Percentiles rank a stretch among this genome's conserved stretches.
phyloP scores from a whole-genome alignment of 805 yeast genomes.

The Myxozyma mucilagina region DNA sequence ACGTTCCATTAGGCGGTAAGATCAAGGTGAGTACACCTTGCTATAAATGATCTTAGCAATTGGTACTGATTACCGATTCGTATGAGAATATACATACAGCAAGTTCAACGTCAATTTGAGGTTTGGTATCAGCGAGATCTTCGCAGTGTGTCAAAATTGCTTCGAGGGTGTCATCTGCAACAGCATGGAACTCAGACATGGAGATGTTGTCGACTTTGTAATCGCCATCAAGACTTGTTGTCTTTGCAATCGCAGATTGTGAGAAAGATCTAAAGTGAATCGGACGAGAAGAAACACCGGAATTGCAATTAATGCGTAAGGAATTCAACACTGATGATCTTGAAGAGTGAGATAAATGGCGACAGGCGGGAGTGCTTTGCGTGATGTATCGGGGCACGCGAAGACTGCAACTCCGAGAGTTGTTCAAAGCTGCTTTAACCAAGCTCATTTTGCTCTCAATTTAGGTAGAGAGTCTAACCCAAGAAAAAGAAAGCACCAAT shows the following conservation, averaged over 20 bases:
- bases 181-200: slow-evolving; percentile 56
- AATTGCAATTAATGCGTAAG: no score
- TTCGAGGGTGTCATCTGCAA: slow-evolving; percentile 72
- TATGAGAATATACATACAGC: slow-evolving; percentile 43
- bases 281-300: no score
- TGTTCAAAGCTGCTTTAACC: no score
- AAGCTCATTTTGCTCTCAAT: no score
- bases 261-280: background rate
- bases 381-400: no score
- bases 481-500: no score
- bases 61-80: background rate
- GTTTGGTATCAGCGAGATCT: slow-evolving; percentile 58
- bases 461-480: no score
- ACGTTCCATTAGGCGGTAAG: slow-evolving; percentile 72
- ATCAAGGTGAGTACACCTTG: slow-evolving; percentile 84
- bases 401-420: no score
- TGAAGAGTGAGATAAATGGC: no score
- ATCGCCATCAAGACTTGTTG: background rate
- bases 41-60: slow-evolving; percentile 26
- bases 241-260: background rate
- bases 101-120: slow-evolving; percentile 72
- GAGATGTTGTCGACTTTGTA: slow-evolving; percentile 27
- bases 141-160: slow-evolving; percentile 66
- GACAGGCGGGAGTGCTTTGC: no score
- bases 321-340: background rate